Conservation (phyloP, 768 basidiomycete genomes). For the Lentinus brumalis region DNA sequence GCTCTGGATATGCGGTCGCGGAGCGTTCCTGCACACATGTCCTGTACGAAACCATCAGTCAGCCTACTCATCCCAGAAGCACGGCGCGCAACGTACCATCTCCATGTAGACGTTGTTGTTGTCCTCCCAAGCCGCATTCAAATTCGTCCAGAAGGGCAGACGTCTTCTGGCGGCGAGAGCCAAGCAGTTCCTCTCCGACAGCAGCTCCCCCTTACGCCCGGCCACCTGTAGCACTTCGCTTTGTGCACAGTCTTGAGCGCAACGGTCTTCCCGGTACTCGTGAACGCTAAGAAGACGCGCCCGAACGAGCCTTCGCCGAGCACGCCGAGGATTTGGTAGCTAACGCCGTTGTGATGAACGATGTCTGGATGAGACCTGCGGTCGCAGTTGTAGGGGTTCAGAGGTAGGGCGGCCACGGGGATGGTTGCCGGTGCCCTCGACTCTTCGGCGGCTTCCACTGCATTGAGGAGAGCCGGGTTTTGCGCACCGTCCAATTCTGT, state of each 20-base stretch:
- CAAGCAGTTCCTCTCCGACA: constrained; percentile 22
- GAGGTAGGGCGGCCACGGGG: neutral
- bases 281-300: constrained; percentile 21
- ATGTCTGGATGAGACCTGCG: neutral
- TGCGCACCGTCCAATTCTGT: no score
- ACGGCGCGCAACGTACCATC: constrained; percentile 24
- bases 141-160: constrained; percentile 11
- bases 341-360: neutral
- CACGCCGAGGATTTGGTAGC: constrained; percentile 21
- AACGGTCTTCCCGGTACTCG: constrained; percentile 12
- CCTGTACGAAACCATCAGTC: constrained; percentile 2
- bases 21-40: constrained; percentile 11
- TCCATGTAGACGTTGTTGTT: constrained; percentile 27
- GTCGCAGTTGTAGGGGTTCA: neutral
- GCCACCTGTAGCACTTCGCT: neutral
- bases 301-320: constrained; percentile 23
- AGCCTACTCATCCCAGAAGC: neutral
- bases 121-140: constrained; percentile 27
- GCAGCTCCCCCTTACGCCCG: neutral
- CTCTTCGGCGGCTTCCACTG: no score
- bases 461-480: no score
- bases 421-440: neutral
- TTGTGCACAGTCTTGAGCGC: constrained; percentile 32
- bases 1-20: constrained; percentile 1
- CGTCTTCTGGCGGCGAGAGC: constrained; percentile 5